Evolutionary conservation across 441 rosid species (phyloP), one percentile per base, ranked within the genome.

Genomic region (Brassica hybrid): DNA sequence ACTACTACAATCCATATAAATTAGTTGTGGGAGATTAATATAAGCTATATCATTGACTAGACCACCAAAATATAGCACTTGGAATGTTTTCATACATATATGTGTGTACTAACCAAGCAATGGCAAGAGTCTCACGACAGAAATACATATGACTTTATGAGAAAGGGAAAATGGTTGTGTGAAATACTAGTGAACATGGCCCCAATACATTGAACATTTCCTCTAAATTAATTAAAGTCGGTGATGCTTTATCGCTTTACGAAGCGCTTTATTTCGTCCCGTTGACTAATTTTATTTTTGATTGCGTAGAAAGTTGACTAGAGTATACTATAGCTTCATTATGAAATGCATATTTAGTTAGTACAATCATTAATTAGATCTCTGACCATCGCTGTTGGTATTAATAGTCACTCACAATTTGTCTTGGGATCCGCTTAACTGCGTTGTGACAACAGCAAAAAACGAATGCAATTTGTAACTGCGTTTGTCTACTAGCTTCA

Each of bases 261-360:
- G 45, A 25, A 74, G 48, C 58, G 14, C 56, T 36, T 52, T 65
- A n/a, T 14, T n/a, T 52, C 41, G 65, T 18, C 27, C 41, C 18
- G 57, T 73, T 74, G 65, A 74, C 77, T 21, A 16, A 4, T 38
- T 56, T 23, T 14, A 14, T 21, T 9, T 54, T 6, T 66, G 19
- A 11, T 65, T 74, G 45, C 58, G 45, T 74, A 56, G 57, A 16
- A 56, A 11, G 77, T 65, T 74, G 72, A 74, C 66, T n/a, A n/a
- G n/a, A n/a, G n/a, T 50, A 32, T 50, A 52, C 10, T 45, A 12
- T 16, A 45, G 16, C 11, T 59, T 41, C 67, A 13, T 48, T 62
- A 62, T 21, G 32, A 13, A 12, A 32, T 45, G 11, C 13, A 1
- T 62, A 41, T 62, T 61, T 62, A 63, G 32, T 13, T 19, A 13